Evolutionary conservation across 2,329 filamentous ascomycete genomes (phyloP).

Genomic region (Volutella citrinella): DNA sequence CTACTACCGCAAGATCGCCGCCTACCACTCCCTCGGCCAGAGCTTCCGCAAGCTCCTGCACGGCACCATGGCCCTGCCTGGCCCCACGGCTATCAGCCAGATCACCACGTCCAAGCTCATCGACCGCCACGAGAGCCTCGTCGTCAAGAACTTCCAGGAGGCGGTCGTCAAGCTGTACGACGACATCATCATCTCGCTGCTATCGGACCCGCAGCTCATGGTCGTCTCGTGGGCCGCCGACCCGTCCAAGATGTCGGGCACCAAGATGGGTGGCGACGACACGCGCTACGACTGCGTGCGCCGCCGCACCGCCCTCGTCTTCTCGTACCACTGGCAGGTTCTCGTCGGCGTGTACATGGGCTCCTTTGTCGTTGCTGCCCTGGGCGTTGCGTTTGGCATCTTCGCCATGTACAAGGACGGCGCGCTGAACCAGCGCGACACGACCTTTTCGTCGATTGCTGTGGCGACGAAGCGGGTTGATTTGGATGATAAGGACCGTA

Average conservation of each 20-base stretch:
- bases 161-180: slow-evolving; percentile 23
- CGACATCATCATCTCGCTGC: slow-evolving; percentile 22
- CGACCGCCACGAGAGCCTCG: slow-evolving; percentile 19
- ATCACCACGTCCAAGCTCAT: slow-evolving; percentile 19
- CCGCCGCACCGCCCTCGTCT: slow-evolving; percentile 18
- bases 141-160: slow-evolving; percentile 13
- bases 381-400: slow-evolving; percentile 16
- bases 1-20: slow-evolving; percentile 18
- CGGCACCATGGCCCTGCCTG: slow-evolving; percentile 21
- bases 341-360: slow-evolving; percentile 22
- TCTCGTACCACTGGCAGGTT: slow-evolving; percentile 17
- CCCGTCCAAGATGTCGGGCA: slow-evolving; percentile 13
- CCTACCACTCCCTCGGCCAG: slow-evolving; percentile 20
- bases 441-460: slow-evolving; percentile 23
- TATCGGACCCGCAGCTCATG: slow-evolving; percentile 24
- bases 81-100: slow-evolving; percentile 15
- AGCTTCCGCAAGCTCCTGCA: slow-evolving; percentile 17
- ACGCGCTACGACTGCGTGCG: slow-evolving; percentile 16
- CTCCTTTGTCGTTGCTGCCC: slow-evolving; percentile 19
- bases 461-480: slow-evolving; percentile 22
- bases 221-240: slow-evolving; percentile 22
- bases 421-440: slow-evolving; percentile 20
- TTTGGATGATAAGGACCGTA: no score
- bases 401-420: slow-evolving; percentile 21
- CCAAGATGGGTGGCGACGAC: slow-evolving; percentile 3